Evolutionary conservation across 2,329 filamentous ascomycete species (phyloP).

Genomic region (Bimuria novae-zelandiae): DNA sequence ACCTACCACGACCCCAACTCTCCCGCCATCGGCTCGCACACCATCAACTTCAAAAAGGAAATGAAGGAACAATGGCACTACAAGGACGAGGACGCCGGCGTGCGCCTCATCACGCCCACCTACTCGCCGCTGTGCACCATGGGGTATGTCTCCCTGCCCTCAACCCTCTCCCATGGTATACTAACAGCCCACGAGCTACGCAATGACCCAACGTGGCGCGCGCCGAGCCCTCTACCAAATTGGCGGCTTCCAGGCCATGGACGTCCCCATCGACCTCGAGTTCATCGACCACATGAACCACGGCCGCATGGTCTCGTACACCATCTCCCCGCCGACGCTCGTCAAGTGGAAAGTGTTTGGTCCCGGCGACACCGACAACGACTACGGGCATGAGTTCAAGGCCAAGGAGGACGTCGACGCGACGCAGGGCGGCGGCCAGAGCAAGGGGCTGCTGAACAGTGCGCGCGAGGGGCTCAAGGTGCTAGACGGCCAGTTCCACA

Average conservation of each 20-base stretch:
- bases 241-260: slow-evolving; percentile 6
- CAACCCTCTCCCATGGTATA: not conserved
- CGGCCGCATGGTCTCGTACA: slow-evolving; percentile 5
- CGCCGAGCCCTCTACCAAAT: slow-evolving; percentile 10
- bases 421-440: not conserved
- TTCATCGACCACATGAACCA: slow-evolving; percentile 3
- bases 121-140: slow-evolving; percentile 10
- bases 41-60: not conserved
- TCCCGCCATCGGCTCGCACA: slow-evolving; percentile 21
- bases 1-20: slow-evolving; percentile 37
- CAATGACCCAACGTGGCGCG: slow-evolving; percentile 6
- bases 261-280: slow-evolving; percentile 7
- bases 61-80: slow-evolving; percentile 3
- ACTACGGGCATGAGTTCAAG: slow-evolving; percentile 6
- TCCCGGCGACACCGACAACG: slow-evolving; percentile 9
- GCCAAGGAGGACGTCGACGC: not conserved
- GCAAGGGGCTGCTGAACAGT: slow-evolving; percentile 3
- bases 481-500: slow-evolving; percentile 3
- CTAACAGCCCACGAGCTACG: slow-evolving; percentile 1
- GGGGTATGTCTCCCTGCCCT: not conserved
- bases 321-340: slow-evolving; percentile 2
- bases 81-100: not conserved
- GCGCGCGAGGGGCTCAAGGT: slow-evolving; percentile 3
- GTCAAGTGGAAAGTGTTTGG: slow-evolving; percentile 4
- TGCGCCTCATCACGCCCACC: slow-evolving; percentile 4